Base-by-base conservation (phyloP, 2,329 filamentous ascomycete genomes). In the Fusarium neocosmosporiellum region DNA sequence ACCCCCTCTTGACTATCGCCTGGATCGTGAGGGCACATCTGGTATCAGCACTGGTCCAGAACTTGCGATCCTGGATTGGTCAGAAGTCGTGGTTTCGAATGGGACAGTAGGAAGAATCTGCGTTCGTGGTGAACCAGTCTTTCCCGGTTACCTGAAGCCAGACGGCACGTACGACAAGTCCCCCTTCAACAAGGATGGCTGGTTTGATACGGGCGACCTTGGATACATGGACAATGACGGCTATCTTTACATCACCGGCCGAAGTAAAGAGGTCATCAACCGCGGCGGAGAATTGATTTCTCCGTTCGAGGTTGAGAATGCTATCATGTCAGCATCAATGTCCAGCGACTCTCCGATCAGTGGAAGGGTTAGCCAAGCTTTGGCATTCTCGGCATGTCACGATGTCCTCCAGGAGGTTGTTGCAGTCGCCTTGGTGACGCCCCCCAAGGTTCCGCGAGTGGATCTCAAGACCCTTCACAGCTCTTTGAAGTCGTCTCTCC, bases 261-360 rank as follows among this genome's bases (percentile, higher is more conserved):
- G 87, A 33, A 88, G 83, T 75, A 89, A 89, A 72, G 87, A 89
- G 64, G 86, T 89, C 63, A 88, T 89, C 78, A 89, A 89, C 74
- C 84, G 87, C 13, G 88, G 88, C 37, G 87, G 88, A 36, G 88
- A 90, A 75, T 82, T 89, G n/a, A 89, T 90, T 65, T 88, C 86
- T 6, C 88, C 88, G 0, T 88, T 89, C 62, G 88, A 90, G 73
- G 84, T 90, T n/a, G 88, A 89, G 73, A 86, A 89, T 70, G 87
- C 87, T 11, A 85, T 89, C 65, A 80, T 88, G 48, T 80, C 84
- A 2, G 84, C 86, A 13, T 82, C 86, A 6, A 80, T 82, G 53
- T 79, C 83, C 16, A 73, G 79, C 5, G 78, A 80, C 7, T 86
- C 85, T 2, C 81, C 83, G 0, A 84, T 88, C 18, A 84, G 81